Evolutionary conservation across 2,329 filamentous ascomycete genomes (phyloP).

Genomic region (Aspergillus pseudoglaucus): DNA sequence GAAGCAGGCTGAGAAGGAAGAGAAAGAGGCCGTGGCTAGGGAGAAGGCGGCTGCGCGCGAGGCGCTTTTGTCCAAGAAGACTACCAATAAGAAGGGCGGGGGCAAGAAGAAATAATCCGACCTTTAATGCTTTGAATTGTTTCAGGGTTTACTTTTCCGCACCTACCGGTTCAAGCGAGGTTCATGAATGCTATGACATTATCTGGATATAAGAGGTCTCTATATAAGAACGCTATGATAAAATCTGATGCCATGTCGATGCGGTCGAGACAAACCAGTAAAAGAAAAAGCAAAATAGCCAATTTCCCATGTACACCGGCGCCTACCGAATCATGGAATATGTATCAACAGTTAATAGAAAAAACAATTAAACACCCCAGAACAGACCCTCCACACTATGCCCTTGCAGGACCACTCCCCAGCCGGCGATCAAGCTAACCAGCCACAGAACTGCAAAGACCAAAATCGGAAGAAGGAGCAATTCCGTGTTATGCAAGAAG

Average conservation of each 20-base stretch:
- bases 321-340: conserved; percentile 9
- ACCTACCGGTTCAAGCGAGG: background rate
- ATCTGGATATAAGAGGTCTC: background rate
- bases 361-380: conserved; percentile 31
- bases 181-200: background rate
- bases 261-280: background rate
- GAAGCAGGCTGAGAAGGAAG: conserved; percentile 67
- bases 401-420: conserved; percentile 41
- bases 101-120: conserved; percentile 13
- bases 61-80: conserved; percentile 33
- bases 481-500: conserved; percentile 61
- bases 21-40: conserved; percentile 36
- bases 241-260: background rate
- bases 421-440: conserved; percentile 42
- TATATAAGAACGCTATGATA: background rate
- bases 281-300: conserved; percentile 4
- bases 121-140: too few relatives aligned
- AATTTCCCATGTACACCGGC: conserved; percentile 21
- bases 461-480: conserved; percentile 57
- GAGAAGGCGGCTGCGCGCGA: conserved; percentile 30
- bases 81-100: conserved; percentile 26
- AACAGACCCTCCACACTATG: conserved; percentile 38
- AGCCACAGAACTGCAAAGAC: conserved; percentile 55
- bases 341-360: background rate
- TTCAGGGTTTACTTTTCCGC: background rate